These are phyloP conservation scores for Globisporangium uncinulatum DNA, from an alignment of 352 stramenopile genomes.

Conservation along the genomic window DNA sequence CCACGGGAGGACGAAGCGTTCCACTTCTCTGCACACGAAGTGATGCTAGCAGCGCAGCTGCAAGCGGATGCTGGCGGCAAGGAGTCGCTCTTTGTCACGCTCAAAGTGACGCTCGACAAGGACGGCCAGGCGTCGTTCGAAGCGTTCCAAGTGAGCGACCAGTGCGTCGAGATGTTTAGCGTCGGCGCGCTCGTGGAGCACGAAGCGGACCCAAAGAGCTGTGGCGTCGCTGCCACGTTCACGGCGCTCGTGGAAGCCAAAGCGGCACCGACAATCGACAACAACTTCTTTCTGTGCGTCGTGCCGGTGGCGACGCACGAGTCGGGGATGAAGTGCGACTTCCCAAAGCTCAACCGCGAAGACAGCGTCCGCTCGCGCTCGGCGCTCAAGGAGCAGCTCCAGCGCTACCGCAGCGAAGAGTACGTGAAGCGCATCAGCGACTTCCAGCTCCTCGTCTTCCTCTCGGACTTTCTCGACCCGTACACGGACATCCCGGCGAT, in stretches of 20 bases:
- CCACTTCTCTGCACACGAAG: slow-evolving; percentile 86
- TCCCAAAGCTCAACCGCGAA: slow-evolving; percentile 92
- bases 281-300: slow-evolving; percentile 97
- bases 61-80: slow-evolving; percentile 94
- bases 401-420: slow-evolving; percentile 44
- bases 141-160: slow-evolving; percentile 95
- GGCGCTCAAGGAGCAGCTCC: slow-evolving; percentile 92
- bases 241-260: slow-evolving; percentile 97
- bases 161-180: slow-evolving; percentile 98
- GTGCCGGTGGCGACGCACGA: slow-evolving; percentile 95
- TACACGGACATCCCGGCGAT: slow-evolving; percentile 91
- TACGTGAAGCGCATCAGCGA: slow-evolving; percentile 92
- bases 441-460: slow-evolving; percentile 96
- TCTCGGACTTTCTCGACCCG: slow-evolving; percentile 91
- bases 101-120: slow-evolving; percentile 93
- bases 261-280: slow-evolving; percentile 87
- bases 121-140: slow-evolving; percentile 94
- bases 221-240: slow-evolving; percentile 94
- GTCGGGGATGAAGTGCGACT: slow-evolving; percentile 89
- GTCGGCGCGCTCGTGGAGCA: slow-evolving; percentile 90
- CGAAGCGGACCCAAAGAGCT: slow-evolving; percentile 87
- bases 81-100: slow-evolving; percentile 94
- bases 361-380: slow-evolving; percentile 74
- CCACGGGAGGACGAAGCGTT: slow-evolving; percentile 94
- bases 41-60: slow-evolving; percentile 93